Percentiles rank a stretch among this genome's conserved stretches.
Evolutionary conservation across 305 asterid genomes (phyloP).

Genomic region (Salvia sclarea): DNA sequence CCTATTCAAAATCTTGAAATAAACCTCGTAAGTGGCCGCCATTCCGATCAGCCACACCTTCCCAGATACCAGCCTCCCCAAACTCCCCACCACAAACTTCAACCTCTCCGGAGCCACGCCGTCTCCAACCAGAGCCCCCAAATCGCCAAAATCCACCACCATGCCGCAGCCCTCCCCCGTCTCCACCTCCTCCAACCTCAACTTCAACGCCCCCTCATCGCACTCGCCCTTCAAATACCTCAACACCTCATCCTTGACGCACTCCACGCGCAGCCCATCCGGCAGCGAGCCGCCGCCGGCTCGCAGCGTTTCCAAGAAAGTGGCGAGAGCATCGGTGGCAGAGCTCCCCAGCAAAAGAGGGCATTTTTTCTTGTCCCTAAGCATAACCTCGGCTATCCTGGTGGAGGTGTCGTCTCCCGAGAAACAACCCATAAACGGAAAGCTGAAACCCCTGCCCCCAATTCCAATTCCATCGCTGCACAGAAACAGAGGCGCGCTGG

Average conservation of each 20-base stretch:
- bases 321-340: constrained; percentile 52
- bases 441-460: constrained; percentile 48
- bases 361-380: constrained; percentile 51
- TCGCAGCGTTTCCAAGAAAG: constrained; percentile 56
- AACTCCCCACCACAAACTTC: constrained; percentile 45
- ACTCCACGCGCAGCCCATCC: constrained; percentile 44
- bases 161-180: constrained; percentile 42
- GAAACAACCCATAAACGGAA: constrained; percentile 71
- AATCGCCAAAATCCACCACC: constrained; percentile 64
- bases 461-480: constrained; percentile 37
- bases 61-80: constrained; percentile 46
- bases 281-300: constrained; percentile 42
- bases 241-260: constrained; percentile 54
- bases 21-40: constrained; percentile 57
- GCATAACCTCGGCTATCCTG: constrained; percentile 67
- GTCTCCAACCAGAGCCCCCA: constrained; percentile 45
- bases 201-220: constrained; percentile 51
- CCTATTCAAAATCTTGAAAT: constrained; percentile 58
- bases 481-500: constrained; percentile 55
- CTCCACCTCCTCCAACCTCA: constrained; percentile 57
- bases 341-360: constrained; percentile 74
- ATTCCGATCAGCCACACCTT: constrained; percentile 76
- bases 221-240: constrained; percentile 55
- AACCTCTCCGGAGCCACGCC: constrained; percentile 41
- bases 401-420: constrained; percentile 58